A percentile compares a stretch with the other conserved stretches of the same genome.
These are phyloP conservation scores for Cladosporium sp. DNA, from an alignment of 2,329 filamentous ascomycete genomes.

Conservation along the genomic window DNA sequence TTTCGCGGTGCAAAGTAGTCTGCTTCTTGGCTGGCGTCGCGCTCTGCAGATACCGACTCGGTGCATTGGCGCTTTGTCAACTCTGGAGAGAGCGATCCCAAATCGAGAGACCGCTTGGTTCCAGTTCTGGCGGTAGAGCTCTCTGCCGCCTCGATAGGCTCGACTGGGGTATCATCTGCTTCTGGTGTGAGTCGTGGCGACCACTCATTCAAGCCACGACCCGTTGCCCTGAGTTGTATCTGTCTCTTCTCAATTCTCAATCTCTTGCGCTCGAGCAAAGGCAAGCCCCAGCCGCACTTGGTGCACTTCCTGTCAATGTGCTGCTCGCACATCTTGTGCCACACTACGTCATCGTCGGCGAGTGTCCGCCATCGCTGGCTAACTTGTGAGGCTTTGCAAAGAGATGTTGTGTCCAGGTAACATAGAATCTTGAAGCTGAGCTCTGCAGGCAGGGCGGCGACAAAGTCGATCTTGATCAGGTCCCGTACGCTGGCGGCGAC, in stretches of 20 bases:
- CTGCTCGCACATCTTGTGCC: conserved; percentile 98
- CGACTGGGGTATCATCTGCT: background rate
- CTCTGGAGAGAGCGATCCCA: conserved; percentile 29
- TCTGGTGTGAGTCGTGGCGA: conserved; percentile 53
- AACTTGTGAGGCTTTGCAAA: conserved; percentile 95
- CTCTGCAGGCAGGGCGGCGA: conserved; percentile 84
- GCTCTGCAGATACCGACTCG: conserved; percentile 25
- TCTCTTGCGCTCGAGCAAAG: conserved; percentile 83
- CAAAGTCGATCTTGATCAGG: conserved; percentile 95
- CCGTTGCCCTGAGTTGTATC: conserved; percentile 70
- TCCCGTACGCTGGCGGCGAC: conserved; percentile 89
- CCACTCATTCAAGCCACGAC: conserved; percentile 58
- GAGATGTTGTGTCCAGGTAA: conserved; percentile 87
- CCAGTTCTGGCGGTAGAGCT: conserved; percentile 9
- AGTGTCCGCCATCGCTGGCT: conserved; percentile 83
- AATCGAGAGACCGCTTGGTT: conserved; percentile 23
- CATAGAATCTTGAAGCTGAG: conserved; percentile 91
- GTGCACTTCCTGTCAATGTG: conserved; percentile 92
- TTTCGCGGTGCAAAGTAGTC: conserved; percentile 53
- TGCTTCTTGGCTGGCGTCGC: conserved; percentile 20
- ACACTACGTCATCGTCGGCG: conserved; percentile 96
- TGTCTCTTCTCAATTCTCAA: conserved; percentile 84
- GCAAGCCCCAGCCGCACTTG: conserved; percentile 94
- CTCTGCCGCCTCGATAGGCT: conserved; percentile 3
- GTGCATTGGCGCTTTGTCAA: conserved; percentile 33